Evolutionary conservation across 768 basidiomycete species (phyloP).

Genomic region (Leccinellum rugosiceps): DNA sequence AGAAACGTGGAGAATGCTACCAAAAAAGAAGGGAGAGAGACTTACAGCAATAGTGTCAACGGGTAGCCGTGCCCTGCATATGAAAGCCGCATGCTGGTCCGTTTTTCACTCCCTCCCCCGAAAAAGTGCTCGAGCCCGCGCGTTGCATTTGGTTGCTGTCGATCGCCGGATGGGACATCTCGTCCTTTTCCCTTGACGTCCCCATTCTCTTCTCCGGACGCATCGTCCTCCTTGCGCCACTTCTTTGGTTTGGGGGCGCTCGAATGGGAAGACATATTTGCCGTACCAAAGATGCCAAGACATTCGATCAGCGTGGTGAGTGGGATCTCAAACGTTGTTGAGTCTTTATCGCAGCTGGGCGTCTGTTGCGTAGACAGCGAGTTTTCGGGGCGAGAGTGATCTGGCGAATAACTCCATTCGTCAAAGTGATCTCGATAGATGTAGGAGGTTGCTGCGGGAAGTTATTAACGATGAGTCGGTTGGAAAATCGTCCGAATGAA

Average conservation of each 20-base stretch:
- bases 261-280: conserved; percentile 35
- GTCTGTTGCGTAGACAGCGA: conserved; percentile 20
- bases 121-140: conserved; percentile 57
- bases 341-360: conserved; percentile 11
- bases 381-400: conserved; percentile 25
- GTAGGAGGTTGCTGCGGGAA: conserved; percentile 72
- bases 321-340: conserved; percentile 73
- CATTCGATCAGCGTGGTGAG: conserved; percentile 85
- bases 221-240: conserved; percentile 48
- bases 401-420: conserved; percentile 64
- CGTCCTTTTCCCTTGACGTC: conserved; percentile 33
- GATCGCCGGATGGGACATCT: conserved; percentile 9
- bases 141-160: conserved; percentile 13
- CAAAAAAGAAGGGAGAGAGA: conserved; percentile 9
- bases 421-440: conserved; percentile 77
- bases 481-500: not conserved
- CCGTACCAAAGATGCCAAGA: conserved; percentile 91
- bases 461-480: not conserved
- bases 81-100: conserved; percentile 82
- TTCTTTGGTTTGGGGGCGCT: conserved; percentile 40
- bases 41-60: conserved; percentile 75
- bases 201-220: conserved; percentile 38
- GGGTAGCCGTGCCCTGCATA: conserved; percentile 79
- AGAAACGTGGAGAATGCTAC: not conserved
- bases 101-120: conserved; percentile 49